These are phyloP conservation scores for Coemansia sp. DNA, from an alignment of 192 early-diverging fungal species.

Conservation along the genomic window DNA sequence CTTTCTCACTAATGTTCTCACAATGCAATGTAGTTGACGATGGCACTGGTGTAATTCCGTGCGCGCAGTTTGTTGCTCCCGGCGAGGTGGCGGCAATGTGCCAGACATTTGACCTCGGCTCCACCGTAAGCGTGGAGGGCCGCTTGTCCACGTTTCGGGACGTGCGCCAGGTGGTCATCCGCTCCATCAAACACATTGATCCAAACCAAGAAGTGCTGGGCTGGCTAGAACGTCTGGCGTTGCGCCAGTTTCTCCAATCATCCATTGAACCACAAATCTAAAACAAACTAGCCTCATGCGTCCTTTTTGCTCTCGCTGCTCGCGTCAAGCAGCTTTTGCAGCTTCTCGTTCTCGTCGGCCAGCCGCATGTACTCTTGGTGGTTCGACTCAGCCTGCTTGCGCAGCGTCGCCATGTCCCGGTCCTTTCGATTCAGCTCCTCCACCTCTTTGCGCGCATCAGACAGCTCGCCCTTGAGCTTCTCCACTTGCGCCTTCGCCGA, in stretches of 20 bases:
- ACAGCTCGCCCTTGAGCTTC: slow-evolving; percentile 40
- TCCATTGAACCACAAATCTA: background rate
- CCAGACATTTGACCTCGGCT: slow-evolving; percentile 19
- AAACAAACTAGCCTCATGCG: slow-evolving; percentile 11
- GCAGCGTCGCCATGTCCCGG: slow-evolving; percentile 50
- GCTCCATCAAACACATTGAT: slow-evolving; percentile 14
- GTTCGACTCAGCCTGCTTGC: slow-evolving; percentile 54
- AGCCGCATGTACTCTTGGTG: slow-evolving; percentile 57
- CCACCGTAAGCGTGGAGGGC: slow-evolving; percentile 34
- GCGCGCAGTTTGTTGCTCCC: slow-evolving; percentile 30
- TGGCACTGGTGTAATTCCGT: slow-evolving; percentile 45
- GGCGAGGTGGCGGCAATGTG: slow-evolving; percentile 19
- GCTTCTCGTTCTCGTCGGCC: slow-evolving; percentile 43
- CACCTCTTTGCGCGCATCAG: slow-evolving; percentile 44
- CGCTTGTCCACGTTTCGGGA: slow-evolving; percentile 27
- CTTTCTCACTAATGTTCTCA: background rate
- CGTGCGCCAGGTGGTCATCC: slow-evolving; percentile 36
- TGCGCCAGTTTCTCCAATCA: slow-evolving; percentile 21
- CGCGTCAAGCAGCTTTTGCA: slow-evolving; percentile 36
- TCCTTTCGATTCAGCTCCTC: slow-evolving; percentile 48
- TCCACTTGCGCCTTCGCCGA: slow-evolving; percentile 33
- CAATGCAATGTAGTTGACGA: slow-evolving; percentile 38
- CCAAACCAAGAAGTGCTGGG: slow-evolving; percentile 38
- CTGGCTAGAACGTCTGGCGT: slow-evolving; percentile 44
- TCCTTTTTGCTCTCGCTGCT: slow-evolving; percentile 51